phyloP scores from a whole-genome alignment of 352 stramenopile genomes.

The Phytophthora tentaculata region DNA sequence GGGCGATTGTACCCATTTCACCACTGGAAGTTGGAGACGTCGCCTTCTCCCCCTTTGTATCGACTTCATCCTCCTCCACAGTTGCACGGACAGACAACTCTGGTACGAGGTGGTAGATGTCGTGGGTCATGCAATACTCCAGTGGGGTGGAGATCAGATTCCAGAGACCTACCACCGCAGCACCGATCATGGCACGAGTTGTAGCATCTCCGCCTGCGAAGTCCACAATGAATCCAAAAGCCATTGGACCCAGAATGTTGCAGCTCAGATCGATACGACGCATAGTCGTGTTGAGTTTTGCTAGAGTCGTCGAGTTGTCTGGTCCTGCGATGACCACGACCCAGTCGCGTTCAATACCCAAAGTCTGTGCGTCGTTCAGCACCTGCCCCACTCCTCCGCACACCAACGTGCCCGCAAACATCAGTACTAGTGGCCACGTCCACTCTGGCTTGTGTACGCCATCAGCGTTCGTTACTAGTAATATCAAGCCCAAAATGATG shows the following conservation, averaged over 20 bases:
- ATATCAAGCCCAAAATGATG: constrained; percentile 61
- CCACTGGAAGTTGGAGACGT: constrained; percentile 15
- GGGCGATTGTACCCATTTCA: constrained; percentile 22
- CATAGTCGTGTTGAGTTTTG: constrained; percentile 78
- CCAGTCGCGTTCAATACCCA: constrained; percentile 88
- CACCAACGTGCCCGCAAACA: constrained; percentile 64
- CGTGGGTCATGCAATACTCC: constrained; percentile 76
- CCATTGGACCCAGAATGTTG: constrained; percentile 77
- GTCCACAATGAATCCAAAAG: constrained; percentile 84
- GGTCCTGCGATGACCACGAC: constrained; percentile 78
- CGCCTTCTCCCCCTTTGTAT: constrained; percentile 8
- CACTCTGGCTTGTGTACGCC: constrained; percentile 61
- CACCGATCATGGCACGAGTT: constrained; percentile 67
- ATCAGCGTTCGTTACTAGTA: constrained; percentile 69
- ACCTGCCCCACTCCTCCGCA: constrained; percentile 77
- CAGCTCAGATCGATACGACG: constrained; percentile 83
- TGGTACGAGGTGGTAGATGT: constrained; percentile 68
- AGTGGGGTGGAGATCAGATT: constrained; percentile 81
- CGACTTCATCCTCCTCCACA: constrained; percentile 28
- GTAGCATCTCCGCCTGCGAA: constrained; percentile 69
- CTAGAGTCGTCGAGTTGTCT: constrained; percentile 56
- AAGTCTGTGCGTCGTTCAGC: constrained; percentile 76
- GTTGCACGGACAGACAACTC: constrained; percentile 45
- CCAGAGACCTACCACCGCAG: constrained; percentile 72
- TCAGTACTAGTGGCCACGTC: constrained; percentile 47